phyloP scores from a whole-genome alignment of 768 basidiomycete species.

The Amanita phalloides region DNA sequence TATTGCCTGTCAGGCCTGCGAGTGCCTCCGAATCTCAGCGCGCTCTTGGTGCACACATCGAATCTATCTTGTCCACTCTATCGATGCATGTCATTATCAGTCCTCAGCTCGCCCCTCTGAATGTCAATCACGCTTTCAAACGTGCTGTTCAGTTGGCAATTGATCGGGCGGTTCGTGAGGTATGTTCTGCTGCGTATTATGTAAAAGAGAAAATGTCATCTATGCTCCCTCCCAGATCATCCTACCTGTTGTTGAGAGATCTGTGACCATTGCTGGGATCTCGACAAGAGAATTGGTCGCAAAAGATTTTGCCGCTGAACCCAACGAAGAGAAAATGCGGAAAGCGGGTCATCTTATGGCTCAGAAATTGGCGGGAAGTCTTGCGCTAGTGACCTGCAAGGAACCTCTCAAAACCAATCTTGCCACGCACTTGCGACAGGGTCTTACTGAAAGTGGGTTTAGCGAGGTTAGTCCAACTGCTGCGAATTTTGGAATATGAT shows the following conservation, averaged over 20 bases:
- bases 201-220: background rate
- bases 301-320: constrained; percentile 93
- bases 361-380: constrained; percentile 90
- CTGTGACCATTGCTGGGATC: constrained; percentile 96
- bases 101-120: constrained; percentile 62
- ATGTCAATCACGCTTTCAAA: constrained; percentile 77
- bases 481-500: constrained; percentile 6
- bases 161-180: constrained; percentile 91
- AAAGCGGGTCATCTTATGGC: constrained; percentile 94
- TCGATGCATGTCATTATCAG: constrained; percentile 69
- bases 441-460: constrained; percentile 81
- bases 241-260: constrained; percentile 93
- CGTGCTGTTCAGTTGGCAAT: constrained; percentile 85
- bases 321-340: constrained; percentile 82
- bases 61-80: constrained; percentile 64
- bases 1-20: constrained; percentile 49
- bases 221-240: constrained; percentile 54
- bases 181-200: constrained; percentile 18
- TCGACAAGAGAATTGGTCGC: constrained; percentile 91
- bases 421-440: constrained; percentile 76
- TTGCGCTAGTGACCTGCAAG: constrained; percentile 96
- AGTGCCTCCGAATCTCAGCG: constrained; percentile 57
- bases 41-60: constrained; percentile 66
- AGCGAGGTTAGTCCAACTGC: constrained; percentile 43
- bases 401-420: constrained; percentile 92